Evolutionary conservation across 2,329 filamentous ascomycete species (phyloP), one percentile per base, ranked within the genome.

Genomic region (Aspergillus novoparasiticus): DNA sequence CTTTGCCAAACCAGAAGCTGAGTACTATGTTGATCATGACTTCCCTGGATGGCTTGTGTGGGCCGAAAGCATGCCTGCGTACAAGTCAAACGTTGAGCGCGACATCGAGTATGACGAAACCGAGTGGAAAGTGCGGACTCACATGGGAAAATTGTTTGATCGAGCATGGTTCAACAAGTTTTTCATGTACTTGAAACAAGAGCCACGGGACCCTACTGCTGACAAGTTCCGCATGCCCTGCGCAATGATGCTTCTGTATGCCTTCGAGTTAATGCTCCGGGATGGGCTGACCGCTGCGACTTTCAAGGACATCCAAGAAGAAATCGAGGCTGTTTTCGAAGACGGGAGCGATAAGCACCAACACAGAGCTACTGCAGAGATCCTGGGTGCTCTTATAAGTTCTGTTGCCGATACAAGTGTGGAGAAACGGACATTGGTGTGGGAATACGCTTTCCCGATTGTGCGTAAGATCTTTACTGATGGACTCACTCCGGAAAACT

Each of bases 331-430:
- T 2, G 88, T 96, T 0, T 98, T 93, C 72, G 94, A 90, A 16
- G 94, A 99, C 76, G 95, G 96, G 11, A 95, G 89, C 71, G 95
- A 99, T 76, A 97, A 97, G 79, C 95, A 99, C 76, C 94, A 99
- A 76, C 95, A 99, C 76, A 91, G 95, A 58, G 95, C 95, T 19
- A 97, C 95, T 2, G 88, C 95, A 0, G 95, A 99, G 79, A 97
- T 99, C 61, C 82, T 99, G 57, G 93, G 92, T 16, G 94, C 92
- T 5, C 79, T 99, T 71, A 83, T 99, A 30, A 88, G 89, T 19
- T 92, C 92, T 41, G 92, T 93, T 19, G 86, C 89, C 56, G 94
- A 97, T 69, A 89, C 93, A 32, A 89, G 89, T 6, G 82, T 89
- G 5, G 88, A 92, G 59, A 87, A 90, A 68, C 89, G 93, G 53